Evolutionary conservation across 208 protist genomes (phyloP).

Genomic region (Entamoeba invadens): DNA sequence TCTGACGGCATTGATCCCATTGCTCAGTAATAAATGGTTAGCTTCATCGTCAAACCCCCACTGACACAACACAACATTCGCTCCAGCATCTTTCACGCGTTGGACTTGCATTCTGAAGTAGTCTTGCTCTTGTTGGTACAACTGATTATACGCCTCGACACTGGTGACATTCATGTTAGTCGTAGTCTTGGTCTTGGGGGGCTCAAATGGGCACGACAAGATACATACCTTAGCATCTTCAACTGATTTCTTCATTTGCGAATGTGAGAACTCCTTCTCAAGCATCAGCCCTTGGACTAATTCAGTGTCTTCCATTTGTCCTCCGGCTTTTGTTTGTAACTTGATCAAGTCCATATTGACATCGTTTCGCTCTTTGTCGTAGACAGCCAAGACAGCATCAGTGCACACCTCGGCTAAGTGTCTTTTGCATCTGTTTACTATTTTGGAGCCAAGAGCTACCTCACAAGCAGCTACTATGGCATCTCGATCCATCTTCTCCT

Average conservation of each 20-base stretch:
- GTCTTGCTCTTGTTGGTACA: slow-evolving; percentile 83
- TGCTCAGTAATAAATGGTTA: slow-evolving; percentile 97
- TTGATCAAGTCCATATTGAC: slow-evolving; percentile 99
- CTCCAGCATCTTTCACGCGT: slow-evolving; percentile 73
- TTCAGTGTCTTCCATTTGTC: slow-evolving; percentile 31
- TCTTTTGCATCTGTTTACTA: slow-evolving; percentile 79
- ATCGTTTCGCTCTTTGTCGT: slow-evolving; percentile 89
- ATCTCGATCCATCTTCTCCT: slow-evolving; percentile 50
- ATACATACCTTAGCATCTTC: slow-evolving; percentile 95
- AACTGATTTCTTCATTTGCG: slow-evolving; percentile 70
- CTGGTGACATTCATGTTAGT: slow-evolving; percentile 83
- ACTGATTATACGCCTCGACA: slow-evolving; percentile 72
- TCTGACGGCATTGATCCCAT: slow-evolving; percentile 91
- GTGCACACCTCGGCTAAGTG: slow-evolving; percentile 92
- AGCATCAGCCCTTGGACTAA: slow-evolving; percentile 26
- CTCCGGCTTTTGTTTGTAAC: slow-evolving; percentile 67
- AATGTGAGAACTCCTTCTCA: slow-evolving; percentile 20
- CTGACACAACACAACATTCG: slow-evolving; percentile 95
- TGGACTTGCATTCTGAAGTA: slow-evolving; percentile 84
- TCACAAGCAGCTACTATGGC: slow-evolving; percentile 78
- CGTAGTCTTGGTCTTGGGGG: slow-evolving; percentile 99
- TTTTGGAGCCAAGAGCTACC: slow-evolving; percentile 94
- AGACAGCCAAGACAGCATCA: slow-evolving; percentile 88
- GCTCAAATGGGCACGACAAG: slow-evolving; percentile 98
- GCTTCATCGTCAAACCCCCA: slow-evolving; percentile 99